These are phyloP conservation scores for Coniochaeta hoffmannii DNA, from an alignment of 2,329 filamentous ascomycete genomes.

Conservation along the genomic window DNA sequence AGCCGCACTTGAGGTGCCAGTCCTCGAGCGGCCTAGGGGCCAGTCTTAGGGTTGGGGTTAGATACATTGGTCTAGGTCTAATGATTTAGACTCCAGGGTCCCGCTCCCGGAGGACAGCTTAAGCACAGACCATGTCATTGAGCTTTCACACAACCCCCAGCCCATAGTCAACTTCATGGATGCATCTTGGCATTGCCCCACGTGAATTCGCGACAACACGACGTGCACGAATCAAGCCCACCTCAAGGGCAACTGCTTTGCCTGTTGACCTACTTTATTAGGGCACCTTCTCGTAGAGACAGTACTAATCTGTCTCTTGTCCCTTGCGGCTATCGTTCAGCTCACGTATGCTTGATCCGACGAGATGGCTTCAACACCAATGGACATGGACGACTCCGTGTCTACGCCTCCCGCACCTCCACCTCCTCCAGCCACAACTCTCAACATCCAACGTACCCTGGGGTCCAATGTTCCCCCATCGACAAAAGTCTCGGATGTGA, in stretches of 20 bases:
- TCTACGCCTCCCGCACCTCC: constrained; percentile 29
- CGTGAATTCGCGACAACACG: not conserved
- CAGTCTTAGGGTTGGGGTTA: no score
- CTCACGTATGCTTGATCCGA: not conserved
- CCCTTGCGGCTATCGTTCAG: not conserved
- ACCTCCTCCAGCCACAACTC: constrained; percentile 12
- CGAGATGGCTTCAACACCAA: constrained; percentile 45
- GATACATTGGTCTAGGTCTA: no score
- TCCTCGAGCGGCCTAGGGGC: no score
- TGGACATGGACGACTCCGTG: constrained; percentile 45
- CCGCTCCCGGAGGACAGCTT: no score
- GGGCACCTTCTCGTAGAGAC: not conserved
- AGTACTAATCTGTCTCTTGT: not conserved
- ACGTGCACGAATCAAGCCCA: no score
- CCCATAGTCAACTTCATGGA: no score
- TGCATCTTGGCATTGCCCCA: not conserved
- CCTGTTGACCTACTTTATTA: no score
- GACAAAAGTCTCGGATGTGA: constrained; percentile 69
- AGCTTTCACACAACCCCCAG: not conserved
- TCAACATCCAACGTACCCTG: constrained; percentile 44
- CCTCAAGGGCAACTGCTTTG: no score
- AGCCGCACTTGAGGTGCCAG: no score
- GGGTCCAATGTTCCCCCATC: constrained; percentile 34
- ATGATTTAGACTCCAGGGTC: no score
- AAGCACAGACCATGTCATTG: not conserved